Conservation (phyloP, 345 rosid genomes). For the Cardamine resedifolia region DNA sequence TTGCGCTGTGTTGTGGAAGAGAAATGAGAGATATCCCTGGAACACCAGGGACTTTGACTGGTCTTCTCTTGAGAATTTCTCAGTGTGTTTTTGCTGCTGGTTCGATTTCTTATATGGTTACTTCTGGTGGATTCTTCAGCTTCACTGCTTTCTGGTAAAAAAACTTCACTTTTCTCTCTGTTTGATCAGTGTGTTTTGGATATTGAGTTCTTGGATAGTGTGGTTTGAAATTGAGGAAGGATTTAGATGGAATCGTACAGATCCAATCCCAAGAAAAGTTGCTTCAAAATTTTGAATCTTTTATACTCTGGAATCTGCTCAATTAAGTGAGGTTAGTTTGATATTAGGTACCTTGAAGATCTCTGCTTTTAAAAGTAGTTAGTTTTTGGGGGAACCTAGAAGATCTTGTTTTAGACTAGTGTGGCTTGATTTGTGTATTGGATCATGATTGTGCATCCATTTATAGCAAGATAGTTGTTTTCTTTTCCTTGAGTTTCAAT, state of each 20-base stretch:
- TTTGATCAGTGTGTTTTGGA: neutral
- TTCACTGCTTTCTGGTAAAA: constrained; percentile 82
- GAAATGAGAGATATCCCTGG: constrained; percentile 81
- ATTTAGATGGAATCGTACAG: constrained; percentile 4
- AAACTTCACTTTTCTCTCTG: neutral
- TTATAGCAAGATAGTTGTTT: neutral
- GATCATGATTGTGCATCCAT: constrained; percentile 18
- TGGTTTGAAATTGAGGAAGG: neutral
- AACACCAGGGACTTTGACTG: constrained; percentile 77
- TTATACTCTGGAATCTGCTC: neutral
- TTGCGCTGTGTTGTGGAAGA: neutral
- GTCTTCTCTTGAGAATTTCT: constrained; percentile 56
- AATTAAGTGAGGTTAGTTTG: neutral
- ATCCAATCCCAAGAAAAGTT: constrained; percentile 24
- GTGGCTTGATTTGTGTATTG: constrained; percentile 15
- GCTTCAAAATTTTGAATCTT: neutral
- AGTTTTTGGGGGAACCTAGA: neutral
- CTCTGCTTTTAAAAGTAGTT: neutral
- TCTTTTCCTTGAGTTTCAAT: neutral
- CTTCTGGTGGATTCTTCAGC: constrained; percentile 56
- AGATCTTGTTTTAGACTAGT: constrained; percentile 24
- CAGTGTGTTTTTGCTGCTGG: constrained; percentile 77
- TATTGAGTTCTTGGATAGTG: constrained; percentile 1
- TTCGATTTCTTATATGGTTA: constrained; percentile 67
- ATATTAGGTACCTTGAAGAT: neutral